Evolutionary conservation across 2,329 filamentous ascomycete species (phyloP).

Genomic region (Talaromyces sp.): DNA sequence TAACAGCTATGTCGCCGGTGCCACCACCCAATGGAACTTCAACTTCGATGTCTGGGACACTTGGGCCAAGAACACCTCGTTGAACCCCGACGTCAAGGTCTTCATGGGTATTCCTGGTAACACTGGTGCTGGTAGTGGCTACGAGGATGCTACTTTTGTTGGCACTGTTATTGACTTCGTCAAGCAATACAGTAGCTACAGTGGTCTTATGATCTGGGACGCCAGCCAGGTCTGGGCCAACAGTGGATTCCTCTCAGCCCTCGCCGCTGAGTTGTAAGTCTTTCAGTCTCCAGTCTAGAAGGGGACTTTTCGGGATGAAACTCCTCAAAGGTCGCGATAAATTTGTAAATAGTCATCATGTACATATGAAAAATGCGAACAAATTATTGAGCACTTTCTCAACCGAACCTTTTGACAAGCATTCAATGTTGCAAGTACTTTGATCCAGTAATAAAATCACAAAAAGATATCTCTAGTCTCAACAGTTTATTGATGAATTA

Average conservation of each 20-base stretch:
- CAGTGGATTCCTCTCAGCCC: conserved; percentile 46
- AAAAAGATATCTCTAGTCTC: no score
- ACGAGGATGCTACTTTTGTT: conserved; percentile 44
- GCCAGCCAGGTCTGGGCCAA: conserved; percentile 55
- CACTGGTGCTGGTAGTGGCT: conserved; percentile 51
- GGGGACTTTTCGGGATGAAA: background rate
- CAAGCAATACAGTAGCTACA: conserved; percentile 55
- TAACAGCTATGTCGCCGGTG: conserved; percentile 43
- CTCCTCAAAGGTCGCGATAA: background rate
- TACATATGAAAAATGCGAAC: background rate
- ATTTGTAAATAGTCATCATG: background rate
- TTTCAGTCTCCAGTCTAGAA: background rate
- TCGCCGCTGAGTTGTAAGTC: conserved; percentile 19
- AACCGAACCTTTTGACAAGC: background rate
- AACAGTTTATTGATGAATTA: no score
- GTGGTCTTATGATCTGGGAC: conserved; percentile 66
- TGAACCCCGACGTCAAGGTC: conserved; percentile 56
- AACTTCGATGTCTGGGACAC: conserved; percentile 60
- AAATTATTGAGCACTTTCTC: background rate
- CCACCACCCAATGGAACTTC: conserved; percentile 47
- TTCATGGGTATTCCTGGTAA: conserved; percentile 57
- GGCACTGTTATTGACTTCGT: conserved; percentile 47
- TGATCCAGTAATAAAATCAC: background rate
- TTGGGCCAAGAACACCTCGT: conserved; percentile 54
- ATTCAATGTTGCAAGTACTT: no score